A percentile compares a stretch with the other conserved stretches of the same genome.
Conservation (phyloP, 768 basidiomycete genomes). For the Calocybe gangraenosa region DNA sequence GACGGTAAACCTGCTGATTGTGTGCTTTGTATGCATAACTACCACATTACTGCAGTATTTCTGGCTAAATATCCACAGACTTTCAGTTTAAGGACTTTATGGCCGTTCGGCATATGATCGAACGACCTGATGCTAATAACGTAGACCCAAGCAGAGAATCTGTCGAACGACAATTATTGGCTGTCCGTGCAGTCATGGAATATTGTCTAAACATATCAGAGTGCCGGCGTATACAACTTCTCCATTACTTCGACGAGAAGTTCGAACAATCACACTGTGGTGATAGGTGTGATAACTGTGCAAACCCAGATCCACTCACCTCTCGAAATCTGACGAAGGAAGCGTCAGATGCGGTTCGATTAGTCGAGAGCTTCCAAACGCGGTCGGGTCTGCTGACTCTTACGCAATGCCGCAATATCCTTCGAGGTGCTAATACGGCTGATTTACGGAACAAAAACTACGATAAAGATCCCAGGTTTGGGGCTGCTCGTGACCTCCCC, state of each 20-base stretch:
- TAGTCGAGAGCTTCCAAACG: slow-evolving; percentile 46
- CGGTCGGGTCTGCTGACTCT: slow-evolving; percentile 55
- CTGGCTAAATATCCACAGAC: slow-evolving; percentile 38
- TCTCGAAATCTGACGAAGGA: slow-evolving; percentile 57
- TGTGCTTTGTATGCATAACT: slow-evolving; percentile 64
- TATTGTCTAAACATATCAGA: slow-evolving; percentile 80
- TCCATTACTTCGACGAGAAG: slow-evolving; percentile 82
- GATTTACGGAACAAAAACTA: slow-evolving; percentile 44
- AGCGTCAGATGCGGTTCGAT: slow-evolving; percentile 50
- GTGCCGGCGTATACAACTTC: slow-evolving; percentile 84
- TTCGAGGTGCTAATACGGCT: slow-evolving; percentile 56
- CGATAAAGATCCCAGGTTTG: slow-evolving; percentile 46
- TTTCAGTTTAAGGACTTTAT: slow-evolving; percentile 60
- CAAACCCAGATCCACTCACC: slow-evolving; percentile 38
- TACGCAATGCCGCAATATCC: slow-evolving; percentile 53
- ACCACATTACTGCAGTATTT: not conserved
- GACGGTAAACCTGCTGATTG: slow-evolving; percentile 85
- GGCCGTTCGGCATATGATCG: slow-evolving; percentile 56
- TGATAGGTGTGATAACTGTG: slow-evolving; percentile 82
- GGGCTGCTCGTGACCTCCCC: slow-evolving; percentile 45
- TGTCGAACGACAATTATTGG: slow-evolving; percentile 62
- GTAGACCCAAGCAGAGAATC: slow-evolving; percentile 42
- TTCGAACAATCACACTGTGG: slow-evolving; percentile 69
- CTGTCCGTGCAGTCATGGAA: slow-evolving; percentile 63
- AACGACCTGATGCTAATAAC: slow-evolving; percentile 43